phyloP scores from a whole-genome alignment of 225 moss, liverwort and hornwort species.

The Climacium dendroides region DNA sequence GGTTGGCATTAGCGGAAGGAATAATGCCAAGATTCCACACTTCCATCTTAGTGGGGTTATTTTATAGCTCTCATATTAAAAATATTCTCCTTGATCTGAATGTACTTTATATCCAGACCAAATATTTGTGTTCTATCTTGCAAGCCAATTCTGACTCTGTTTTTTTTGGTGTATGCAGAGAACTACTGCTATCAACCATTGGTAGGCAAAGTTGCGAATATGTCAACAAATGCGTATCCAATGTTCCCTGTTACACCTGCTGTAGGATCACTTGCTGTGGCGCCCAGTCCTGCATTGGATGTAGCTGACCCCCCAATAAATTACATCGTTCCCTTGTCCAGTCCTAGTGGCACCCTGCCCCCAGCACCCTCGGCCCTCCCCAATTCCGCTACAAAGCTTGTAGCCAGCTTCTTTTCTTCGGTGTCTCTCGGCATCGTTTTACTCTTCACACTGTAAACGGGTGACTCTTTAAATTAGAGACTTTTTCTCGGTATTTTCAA shows the following conservation, averaged over 20 bases:
- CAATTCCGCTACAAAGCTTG: constrained; percentile 1
- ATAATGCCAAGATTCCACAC: not conserved
- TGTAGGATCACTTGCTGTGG: not conserved
- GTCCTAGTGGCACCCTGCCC: not conserved
- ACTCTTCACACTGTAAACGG: not conserved
- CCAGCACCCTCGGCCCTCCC: not conserved
- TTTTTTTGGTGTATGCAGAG: constrained; percentile 1
- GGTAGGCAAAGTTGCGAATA: not conserved
- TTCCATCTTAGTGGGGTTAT: not conserved
- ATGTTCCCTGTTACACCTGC: constrained; percentile 4
- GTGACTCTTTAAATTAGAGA: not conserved
- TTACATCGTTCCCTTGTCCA: constrained; percentile 1
- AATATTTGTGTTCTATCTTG: not conserved
- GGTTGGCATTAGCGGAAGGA: not conserved
- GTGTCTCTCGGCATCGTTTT: not conserved
- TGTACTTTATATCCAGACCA: too few species aligned
- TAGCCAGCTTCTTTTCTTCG: not conserved
- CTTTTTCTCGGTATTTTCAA: not conserved
- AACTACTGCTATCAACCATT: constrained; percentile 38
- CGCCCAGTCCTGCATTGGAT: constrained; percentile 21
- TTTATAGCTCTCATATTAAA: not conserved
- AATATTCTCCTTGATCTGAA: not conserved
- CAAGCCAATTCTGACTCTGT: not conserved
- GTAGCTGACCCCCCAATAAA: constrained; percentile 13
- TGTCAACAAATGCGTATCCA: not conserved